These are phyloP conservation scores for Lyophyllum atratum DNA, from an alignment of 768 basidiomycete species.

Conservation along the genomic window DNA sequence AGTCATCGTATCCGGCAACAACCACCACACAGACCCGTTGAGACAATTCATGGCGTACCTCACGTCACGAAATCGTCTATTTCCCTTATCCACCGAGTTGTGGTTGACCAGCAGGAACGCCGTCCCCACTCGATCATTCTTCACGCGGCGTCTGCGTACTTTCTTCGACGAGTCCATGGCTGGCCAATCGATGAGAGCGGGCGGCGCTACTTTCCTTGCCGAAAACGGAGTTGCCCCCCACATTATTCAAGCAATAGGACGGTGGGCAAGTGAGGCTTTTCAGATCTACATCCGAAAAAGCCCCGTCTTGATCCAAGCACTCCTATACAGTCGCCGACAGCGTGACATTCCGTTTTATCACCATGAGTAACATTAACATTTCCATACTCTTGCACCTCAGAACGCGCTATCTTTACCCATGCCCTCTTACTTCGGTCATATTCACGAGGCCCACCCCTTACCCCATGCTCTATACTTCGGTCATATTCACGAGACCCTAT, in stretches of 20 bases:
- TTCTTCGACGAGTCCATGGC: slow-evolving; percentile 16
- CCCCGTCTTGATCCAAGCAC: slow-evolving; percentile 14
- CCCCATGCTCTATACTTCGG: too few species aligned
- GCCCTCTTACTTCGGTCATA: too few species aligned
- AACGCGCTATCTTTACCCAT: too few species aligned
- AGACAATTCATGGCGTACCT: slow-evolving; percentile 2
- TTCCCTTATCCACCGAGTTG: slow-evolving; percentile 10
- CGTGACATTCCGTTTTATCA: too few species aligned
- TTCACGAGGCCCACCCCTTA: too few species aligned
- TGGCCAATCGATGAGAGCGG: slow-evolving; percentile 41
- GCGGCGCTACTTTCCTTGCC: slow-evolving; percentile 37
- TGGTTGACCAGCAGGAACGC: slow-evolving; percentile 14
- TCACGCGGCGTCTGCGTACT: slow-evolving; percentile 2
- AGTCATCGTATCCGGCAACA: slow-evolving; percentile 7
- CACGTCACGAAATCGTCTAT: background rate
- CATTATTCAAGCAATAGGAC: slow-evolving; percentile 31
- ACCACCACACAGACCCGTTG: background rate
- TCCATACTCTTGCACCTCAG: too few species aligned
- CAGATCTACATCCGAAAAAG: slow-evolving; percentile 27
- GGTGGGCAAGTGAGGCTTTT: slow-evolving; percentile 33
- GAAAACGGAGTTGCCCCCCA: slow-evolving; percentile 22
- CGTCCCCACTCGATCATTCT: slow-evolving; percentile 16
- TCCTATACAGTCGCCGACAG: too few species aligned
- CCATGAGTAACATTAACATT: too few species aligned
- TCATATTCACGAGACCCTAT: too few species aligned